These are phyloP conservation scores for Coemansia sp. DNA, from an alignment of 192 early-diverging fungal species.

Conservation along the genomic window DNA sequence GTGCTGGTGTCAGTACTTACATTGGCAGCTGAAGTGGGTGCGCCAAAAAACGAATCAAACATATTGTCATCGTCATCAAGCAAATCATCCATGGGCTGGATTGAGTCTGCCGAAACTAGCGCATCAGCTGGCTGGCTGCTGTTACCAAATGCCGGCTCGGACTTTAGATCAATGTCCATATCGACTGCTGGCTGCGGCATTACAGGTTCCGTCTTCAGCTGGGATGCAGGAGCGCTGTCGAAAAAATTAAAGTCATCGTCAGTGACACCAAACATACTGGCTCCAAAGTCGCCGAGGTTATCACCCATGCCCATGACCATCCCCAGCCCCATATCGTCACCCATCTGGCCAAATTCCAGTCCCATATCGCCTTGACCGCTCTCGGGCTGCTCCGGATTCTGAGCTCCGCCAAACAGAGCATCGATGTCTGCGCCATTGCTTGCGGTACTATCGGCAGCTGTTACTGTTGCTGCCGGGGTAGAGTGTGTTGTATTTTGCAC, in stretches of 20 bases:
- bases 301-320: slow-evolving; percentile 40
- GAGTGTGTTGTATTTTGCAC: slow-evolving; percentile 3
- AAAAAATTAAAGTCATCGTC: slow-evolving; percentile 54
- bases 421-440: slow-evolving; percentile 23
- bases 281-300: slow-evolving; percentile 27
- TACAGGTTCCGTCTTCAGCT: slow-evolving; percentile 5
- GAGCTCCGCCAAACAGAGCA: slow-evolving; percentile 32
- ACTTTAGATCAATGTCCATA: slow-evolving; percentile 7
- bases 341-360: slow-evolving; percentile 15
- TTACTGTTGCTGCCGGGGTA: not conserved
- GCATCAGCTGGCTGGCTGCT: not conserved
- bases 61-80: slow-evolving; percentile 45
- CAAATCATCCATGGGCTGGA: slow-evolving; percentile 27
- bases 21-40: slow-evolving; percentile 7
- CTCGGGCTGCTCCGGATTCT: slow-evolving; percentile 3
- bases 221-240: slow-evolving; percentile 38
- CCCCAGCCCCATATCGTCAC: slow-evolving; percentile 38
- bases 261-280: slow-evolving; percentile 50
- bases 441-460: slow-evolving; percentile 1
- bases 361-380: slow-evolving; percentile 15
- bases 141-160: not conserved
- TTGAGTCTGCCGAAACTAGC: not conserved
- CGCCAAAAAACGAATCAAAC: slow-evolving; percentile 40
- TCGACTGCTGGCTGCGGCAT: not conserved
- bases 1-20: not conserved